Base-by-base conservation (phyloP, 495 filamentous ascomycete species). In the Polyplosphaeria fusca region DNA sequence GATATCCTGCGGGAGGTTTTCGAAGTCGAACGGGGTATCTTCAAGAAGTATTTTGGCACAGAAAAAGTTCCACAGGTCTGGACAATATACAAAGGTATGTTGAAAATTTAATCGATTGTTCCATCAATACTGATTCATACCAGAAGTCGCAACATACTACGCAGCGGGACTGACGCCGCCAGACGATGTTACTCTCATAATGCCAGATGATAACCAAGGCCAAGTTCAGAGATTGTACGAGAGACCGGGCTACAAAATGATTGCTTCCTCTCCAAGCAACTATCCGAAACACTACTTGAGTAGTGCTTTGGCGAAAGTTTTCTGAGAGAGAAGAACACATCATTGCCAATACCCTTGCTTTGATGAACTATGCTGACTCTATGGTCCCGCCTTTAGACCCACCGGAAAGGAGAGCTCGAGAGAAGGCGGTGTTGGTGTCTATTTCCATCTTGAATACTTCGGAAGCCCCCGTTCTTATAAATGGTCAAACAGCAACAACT, bases 371-470 rank as follows among this genome's bases (percentile, higher is more conserved):
- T n/a, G n/a, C n/a, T n/a, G n/a, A n/a, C n/a, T n/a, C n/a, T n/a
- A n/a, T n/a, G n/a, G n/a, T n/a, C n/a, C n/a, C n/a, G n/a, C n/a
- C n/a, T n/a, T n/a, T n/a, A n/a, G n/a, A 1, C 60, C 60, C 2
- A 59, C 41, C 30, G 54, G 54, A 19, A 54, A 59, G 23, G 60
- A 63, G 35, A 44, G 28, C 12, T 16, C 16, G 23, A 41, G 54
- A 25, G 44, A 39, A 4, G 60, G 52, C n/a, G 55, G 55, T 22
- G 24, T 50, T 42, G 60, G 60, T 22, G 42, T 59, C 25, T 63
- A 63, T 30, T 63, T 51, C 43, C 60, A 63, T 28, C 49, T 59
- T 27, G 60, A 63, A 14, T 63, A 58, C 26, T 38, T 63, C 27
- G 60, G 60, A 20, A 11, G 4, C n/a, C 53, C 60, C 9, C 28